Evolutionary conservation across 306 rosid genomes (phyloP).

Genomic region (Trichosanthes cucumerina): DNA sequence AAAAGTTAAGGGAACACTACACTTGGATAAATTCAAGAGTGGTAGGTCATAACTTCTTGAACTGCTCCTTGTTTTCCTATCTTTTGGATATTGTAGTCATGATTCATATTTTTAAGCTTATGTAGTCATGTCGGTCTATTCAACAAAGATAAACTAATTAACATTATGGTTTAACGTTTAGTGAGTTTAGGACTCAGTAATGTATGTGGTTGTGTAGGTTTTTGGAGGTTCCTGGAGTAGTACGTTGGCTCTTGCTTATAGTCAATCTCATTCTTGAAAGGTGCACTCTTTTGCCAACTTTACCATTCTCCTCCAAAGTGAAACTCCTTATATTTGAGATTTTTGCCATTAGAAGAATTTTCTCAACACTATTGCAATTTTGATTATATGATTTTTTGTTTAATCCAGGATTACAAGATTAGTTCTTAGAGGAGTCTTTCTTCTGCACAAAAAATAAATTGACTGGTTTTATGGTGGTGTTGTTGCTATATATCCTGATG

Average conservation of each 20-base stretch:
- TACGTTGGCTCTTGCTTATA: constrained; percentile 84
- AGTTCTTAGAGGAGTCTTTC: constrained; percentile 81
- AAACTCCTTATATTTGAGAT: not conserved
- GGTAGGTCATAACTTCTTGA: constrained; percentile 53
- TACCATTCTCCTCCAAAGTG: not conserved
- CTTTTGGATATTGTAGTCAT: not conserved
- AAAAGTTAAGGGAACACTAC: constrained; percentile 79
- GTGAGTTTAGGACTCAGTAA: not conserved
- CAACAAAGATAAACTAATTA: not conserved
- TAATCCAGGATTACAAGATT: constrained; percentile 69
- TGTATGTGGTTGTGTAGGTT: constrained; percentile 43
- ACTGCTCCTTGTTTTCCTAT: constrained; percentile 2
- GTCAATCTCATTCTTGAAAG: constrained; percentile 90
- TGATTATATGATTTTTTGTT: constrained; percentile 16
- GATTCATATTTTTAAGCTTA: not conserved
- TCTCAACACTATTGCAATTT: constrained; percentile 12
- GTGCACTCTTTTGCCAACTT: constrained; percentile 26
- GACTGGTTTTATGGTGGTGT: constrained; percentile 99
- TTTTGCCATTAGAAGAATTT: not conserved
- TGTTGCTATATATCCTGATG: constrained; percentile 87
- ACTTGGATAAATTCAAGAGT: constrained; percentile 81
- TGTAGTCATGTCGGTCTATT: not conserved
- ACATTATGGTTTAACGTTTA: no score
- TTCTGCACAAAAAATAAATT: constrained; percentile 80
- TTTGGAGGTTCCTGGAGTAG: constrained; percentile 99